Evolutionary conservation across 441 rosid species (phyloP).

Genomic region (Adansonia rubrostipa): DNA sequence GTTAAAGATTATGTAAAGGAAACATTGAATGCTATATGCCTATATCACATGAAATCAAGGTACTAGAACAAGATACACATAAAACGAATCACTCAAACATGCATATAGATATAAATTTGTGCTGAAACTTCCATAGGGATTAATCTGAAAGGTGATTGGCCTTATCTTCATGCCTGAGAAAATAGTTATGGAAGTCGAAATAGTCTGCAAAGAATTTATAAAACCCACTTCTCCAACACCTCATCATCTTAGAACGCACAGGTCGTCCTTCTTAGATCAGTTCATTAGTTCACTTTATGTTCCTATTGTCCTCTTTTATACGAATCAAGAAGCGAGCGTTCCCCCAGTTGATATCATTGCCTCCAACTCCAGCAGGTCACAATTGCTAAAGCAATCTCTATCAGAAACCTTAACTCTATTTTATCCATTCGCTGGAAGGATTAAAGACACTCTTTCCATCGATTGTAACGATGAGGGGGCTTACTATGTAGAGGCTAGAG

Average conservation of each 20-base stretch:
- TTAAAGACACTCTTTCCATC: conserved; percentile 33
- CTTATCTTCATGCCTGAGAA: background rate
- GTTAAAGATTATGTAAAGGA: background rate
- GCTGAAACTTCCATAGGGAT: background rate
- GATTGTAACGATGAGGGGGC: conserved; percentile 46
- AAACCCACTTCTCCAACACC: conserved; percentile 57
- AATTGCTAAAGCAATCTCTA: background rate
- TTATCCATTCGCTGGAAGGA: conserved; percentile 43
- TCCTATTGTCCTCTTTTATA: conserved; percentile 44
- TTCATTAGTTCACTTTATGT: conserved; percentile 39
- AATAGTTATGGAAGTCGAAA: conserved; percentile 43
- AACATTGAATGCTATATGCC: background rate
- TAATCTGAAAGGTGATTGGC: background rate
- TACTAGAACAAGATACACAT: background rate
- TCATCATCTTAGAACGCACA: conserved; percentile 39
- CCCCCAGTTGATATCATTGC: background rate
- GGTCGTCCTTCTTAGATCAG: conserved; percentile 55
- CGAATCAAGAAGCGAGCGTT: conserved; percentile 3
- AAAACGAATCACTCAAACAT: background rate
- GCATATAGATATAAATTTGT: background rate
- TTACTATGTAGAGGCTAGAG: conserved; percentile 35
- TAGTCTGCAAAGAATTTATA: conserved; percentile 39
- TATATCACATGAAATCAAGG: background rate
- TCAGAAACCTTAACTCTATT: conserved; percentile 21
- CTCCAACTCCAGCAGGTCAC: conserved; percentile 1